Base-by-base conservation (phyloP, 805 yeast species). In the Phaffomyces thermotolerans region DNA sequence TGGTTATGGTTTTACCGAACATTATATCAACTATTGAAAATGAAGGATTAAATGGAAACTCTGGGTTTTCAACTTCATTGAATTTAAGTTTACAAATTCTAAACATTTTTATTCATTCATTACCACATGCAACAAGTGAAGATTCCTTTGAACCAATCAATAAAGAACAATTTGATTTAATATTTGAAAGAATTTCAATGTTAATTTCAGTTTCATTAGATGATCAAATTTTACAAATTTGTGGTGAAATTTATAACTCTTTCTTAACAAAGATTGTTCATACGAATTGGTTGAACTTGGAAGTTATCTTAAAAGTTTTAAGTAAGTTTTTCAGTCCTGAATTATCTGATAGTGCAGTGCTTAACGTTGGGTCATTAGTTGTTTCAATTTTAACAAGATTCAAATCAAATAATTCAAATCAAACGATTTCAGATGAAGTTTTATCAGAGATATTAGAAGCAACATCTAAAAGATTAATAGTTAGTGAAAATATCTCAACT, bases 261-360 rank as follows among this genome's bases (percentile, higher is more conserved):
- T 61, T 89, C 34, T 64, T 88, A 22, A 60, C 58, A 35, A 70
- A 68, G 39, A 62, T 69, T 1, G 8, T 20, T 14, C 27, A 43
- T 2, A 50, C 59, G 3, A 32, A 44, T 8, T 39, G 47, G 30
- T 53, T 54, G 33, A 47, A 56, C 18, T 17, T 52, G 20, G 42
- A 43, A 15, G 32, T 72, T 3, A 68, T 86, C n/a, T 64, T 93
- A 15, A 69, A 72, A 29, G 76, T 84, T 13, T 79, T 83, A 3
- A 76, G 85, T 4, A 79, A 79, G 54, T 75, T 88, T 41, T 69
- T 91, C 29, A 76, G 84, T 1, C 86, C 95, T 1, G 69, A 71
- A 8, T 67, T 85, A 44, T 74, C 84, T 14, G 97, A 89, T 52
- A 75, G 83, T 36, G 96, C 95, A 0, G 90, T 95, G 1, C 71